A percentile compares a stretch with the other conserved stretches of the same genome.
Evolutionary conservation across 1,139 yeast species (phyloP).

Genomic region (Geotrichum australiense): DNA sequence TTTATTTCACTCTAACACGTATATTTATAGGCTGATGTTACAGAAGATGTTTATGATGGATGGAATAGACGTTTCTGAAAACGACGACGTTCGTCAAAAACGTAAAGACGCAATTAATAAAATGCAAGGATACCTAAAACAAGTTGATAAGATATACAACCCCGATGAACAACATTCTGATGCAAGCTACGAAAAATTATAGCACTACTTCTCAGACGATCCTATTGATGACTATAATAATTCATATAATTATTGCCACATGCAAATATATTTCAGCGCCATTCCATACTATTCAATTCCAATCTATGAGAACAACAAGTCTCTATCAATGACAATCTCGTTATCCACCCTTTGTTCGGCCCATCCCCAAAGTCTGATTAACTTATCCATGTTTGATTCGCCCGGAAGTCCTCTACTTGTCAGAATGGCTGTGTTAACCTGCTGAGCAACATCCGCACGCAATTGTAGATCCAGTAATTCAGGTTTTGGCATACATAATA

Average conservation of each 20-base stretch:
- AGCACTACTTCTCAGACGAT: no score
- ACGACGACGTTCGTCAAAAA: constrained; percentile 27
- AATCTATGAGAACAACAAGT: constrained; percentile 5
- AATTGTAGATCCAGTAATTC: constrained; percentile 33
- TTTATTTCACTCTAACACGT: neutral
- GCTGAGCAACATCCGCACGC: constrained; percentile 34
- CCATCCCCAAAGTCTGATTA: constrained; percentile 35
- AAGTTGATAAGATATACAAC: constrained; percentile 28
- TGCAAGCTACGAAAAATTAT: no score
- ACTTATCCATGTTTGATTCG: constrained; percentile 32
- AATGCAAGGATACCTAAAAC: constrained; percentile 33
- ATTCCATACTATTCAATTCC: neutral
- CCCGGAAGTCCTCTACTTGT: constrained; percentile 31
- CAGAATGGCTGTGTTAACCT: constrained; percentile 35
- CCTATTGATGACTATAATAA: neutral
- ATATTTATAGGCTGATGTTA: constrained; percentile 23
- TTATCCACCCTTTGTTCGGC: constrained; percentile 27
- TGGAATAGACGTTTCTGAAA: constrained; percentile 35
- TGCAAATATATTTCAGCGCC: no score
- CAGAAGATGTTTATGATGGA: constrained; percentile 37
- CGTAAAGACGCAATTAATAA: constrained; percentile 36
- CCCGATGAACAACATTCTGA: no score
- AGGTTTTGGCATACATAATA: constrained; percentile 37
- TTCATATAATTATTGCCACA: no score
- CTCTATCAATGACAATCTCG: constrained; percentile 4